Evolutionary conservation across 31 red algal genomes (phyloP).

Genomic region (Odonthalia washingtoniensis): DNA sequence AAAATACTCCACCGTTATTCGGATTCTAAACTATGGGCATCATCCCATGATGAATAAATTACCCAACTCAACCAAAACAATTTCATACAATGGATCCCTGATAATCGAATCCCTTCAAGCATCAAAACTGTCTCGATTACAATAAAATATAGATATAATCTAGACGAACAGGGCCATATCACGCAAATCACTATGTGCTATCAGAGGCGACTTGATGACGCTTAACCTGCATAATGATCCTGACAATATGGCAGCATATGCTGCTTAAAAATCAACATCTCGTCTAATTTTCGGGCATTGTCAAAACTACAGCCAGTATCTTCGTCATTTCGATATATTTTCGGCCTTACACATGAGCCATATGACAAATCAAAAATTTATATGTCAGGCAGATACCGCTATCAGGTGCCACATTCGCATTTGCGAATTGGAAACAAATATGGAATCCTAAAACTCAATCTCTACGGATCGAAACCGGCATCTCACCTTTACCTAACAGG

Average conservation of each 20-base stretch:
- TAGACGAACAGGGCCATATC: not conserved
- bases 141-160: conserved; percentile 34
- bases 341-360: conserved; percentile 25
- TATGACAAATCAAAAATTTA: conserved; percentile 15
- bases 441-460: not conserved
- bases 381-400: conserved; percentile 11
- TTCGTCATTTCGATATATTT: conserved; percentile 32
- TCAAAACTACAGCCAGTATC: conserved; percentile 10
- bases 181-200: conserved; percentile 1
- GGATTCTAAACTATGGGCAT: not conserved
- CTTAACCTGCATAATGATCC: conserved; percentile 18
- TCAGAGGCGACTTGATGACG: conserved; percentile 41
- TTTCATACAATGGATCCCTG: not conserved
- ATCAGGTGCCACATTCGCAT: conserved; percentile 14
- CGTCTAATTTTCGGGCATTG: not conserved
- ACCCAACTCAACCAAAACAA: not conserved
- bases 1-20: not conserved
- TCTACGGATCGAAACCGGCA: conserved; percentile 21
- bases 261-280: conserved; percentile 13
- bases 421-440: not conserved
- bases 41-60: not conserved
- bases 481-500: not conserved
- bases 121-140: not conserved
- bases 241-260: conserved; percentile 22
- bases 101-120: not conserved